Base-by-base conservation (phyloP, 345 rosid species). In the Aurinia saxatilis region DNA sequence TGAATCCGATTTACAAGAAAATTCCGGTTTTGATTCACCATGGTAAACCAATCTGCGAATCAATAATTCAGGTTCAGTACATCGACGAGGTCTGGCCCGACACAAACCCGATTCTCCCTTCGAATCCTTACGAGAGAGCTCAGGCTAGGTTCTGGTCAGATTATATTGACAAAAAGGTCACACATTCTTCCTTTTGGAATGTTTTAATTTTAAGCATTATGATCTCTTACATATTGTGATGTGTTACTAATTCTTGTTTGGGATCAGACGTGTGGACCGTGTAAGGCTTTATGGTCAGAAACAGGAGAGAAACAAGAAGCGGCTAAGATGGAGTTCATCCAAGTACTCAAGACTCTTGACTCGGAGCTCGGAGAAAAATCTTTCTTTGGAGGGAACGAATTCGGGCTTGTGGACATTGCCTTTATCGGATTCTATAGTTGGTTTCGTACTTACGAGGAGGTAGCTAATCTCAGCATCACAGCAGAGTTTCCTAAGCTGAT, bases 61-160 rank as follows among this genome's bases (percentile, higher is more conserved):
- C n/a, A n/a, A n/a, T n/a, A n/a, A n/a, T n/a, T n/a, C n/a, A n/a
- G n/a, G n/a, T n/a, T n/a, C n/a, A n/a, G n/a, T n/a, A n/a, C 27
- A 54, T 65, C 7, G 70, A 65, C 17, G 62, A 65, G 46, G 18
- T 44, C 0, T 65, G 70, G 70, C 25, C 33, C 0, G 13, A 35
- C 5, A 21, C 27, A 25, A 33, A 56, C 31, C 62, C 44, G 0
- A 23, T 56, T 8, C 63, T 66, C 12, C 49, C 56, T 14, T 54
- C 55, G 1, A 63, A 65, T 56, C 63, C 71, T 45, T 66, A 46
- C 63, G 9, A 56, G 49, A 66, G 63, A 46, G 63, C 71, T 27
- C 71, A 56, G 9, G 71, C 71, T 19, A 56, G 56, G 6, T 66
- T 66, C 17, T 66, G 57, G 71, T 55, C 25, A 10, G 71, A 66